Percentiles rank a stretch among this genome's conserved stretches.
Evolutionary conservation across 768 basidiomycete species (phyloP).

Genomic region (Erythrobasidium yunnanense): DNA sequence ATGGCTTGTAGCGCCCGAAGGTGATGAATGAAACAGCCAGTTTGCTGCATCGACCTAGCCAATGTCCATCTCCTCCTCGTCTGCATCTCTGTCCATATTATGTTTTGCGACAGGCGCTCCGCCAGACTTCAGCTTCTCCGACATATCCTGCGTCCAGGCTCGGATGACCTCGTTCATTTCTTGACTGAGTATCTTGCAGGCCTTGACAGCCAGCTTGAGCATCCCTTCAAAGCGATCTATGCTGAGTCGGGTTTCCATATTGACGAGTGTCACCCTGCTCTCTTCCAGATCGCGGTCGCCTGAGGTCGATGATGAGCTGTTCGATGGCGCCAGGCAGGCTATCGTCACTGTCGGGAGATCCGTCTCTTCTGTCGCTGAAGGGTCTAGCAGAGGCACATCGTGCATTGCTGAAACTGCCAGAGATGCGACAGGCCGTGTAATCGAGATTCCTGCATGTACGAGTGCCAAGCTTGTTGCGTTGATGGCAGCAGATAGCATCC

Average conservation of each 20-base stretch:
- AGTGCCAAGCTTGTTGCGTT: slow-evolving; percentile 91
- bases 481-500: slow-evolving; percentile 76
- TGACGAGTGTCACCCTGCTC: slow-evolving; percentile 73
- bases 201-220: slow-evolving; percentile 43
- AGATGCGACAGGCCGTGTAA: slow-evolving; percentile 82
- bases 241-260: slow-evolving; percentile 87
- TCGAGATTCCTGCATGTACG: slow-evolving; percentile 75
- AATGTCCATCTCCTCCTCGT: background rate
- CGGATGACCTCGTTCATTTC: slow-evolving; percentile 25
- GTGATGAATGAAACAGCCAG: no score
- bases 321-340: slow-evolving; percentile 65
- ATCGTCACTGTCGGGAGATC: slow-evolving; percentile 80
- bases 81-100: background rate
- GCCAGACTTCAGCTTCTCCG: slow-evolving; percentile 2
- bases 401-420: slow-evolving; percentile 57
- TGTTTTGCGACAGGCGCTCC: background rate
- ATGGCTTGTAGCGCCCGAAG: no score
- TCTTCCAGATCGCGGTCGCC: slow-evolving; percentile 40
- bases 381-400: slow-evolving; percentile 68
- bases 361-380: slow-evolving; percentile 78
- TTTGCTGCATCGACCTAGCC: no score
- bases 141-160: slow-evolving; percentile 10
- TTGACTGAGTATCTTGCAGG: slow-evolving; percentile 21
- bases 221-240: slow-evolving; percentile 87
- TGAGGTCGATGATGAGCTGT: background rate